Percentiles rank a stretch among this genome's conserved stretches.
Evolutionary conservation across 106 monocot genomes (phyloP).

Genomic region (Dioscorea dumetorum): DNA sequence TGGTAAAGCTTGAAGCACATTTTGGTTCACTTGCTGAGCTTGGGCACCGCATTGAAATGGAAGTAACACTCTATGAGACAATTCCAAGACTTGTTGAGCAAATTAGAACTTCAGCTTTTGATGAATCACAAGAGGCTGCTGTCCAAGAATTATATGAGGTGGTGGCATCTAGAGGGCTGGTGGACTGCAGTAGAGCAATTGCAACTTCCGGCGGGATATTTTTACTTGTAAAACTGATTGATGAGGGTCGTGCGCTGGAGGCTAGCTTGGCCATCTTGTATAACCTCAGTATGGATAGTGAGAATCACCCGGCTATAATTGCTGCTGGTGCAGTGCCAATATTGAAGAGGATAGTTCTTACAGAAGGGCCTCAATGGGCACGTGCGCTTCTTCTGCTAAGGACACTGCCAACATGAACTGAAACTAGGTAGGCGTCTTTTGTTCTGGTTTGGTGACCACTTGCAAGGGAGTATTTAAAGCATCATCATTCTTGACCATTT

Average conservation of each 20-base stretch:
- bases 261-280: slow-evolving; percentile 55
- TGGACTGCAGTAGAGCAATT: slow-evolving; percentile 45
- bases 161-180: slow-evolving; percentile 37
- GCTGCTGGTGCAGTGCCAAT: slow-evolving; percentile 61
- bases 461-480: no score
- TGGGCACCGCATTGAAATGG: slow-evolving; percentile 28
- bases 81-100: slow-evolving; percentile 73
- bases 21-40: neutral
- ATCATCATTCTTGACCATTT: no score
- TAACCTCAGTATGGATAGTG: slow-evolving; percentile 70
- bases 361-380: slow-evolving; percentile 52
- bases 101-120: slow-evolving; percentile 33
- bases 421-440: neutral
- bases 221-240: slow-evolving; percentile 49
- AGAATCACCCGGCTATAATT: slow-evolving; percentile 71
- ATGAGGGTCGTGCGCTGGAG: slow-evolving; percentile 39
- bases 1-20: slow-evolving; percentile 52
- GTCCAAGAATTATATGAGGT: slow-evolving; percentile 41
- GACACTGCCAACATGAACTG: slow-evolving; percentile 48
- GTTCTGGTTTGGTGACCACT: no score
- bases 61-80: slow-evolving; percentile 58
- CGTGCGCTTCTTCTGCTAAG: slow-evolving; percentile 58
- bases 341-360: slow-evolving; percentile 51
- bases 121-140: slow-evolving; percentile 37
- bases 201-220: slow-evolving; percentile 62